These are phyloP conservation scores for Spathaspora passalidarum DNA, from an alignment of 805 yeast species.

Conservation along the genomic window DNA sequence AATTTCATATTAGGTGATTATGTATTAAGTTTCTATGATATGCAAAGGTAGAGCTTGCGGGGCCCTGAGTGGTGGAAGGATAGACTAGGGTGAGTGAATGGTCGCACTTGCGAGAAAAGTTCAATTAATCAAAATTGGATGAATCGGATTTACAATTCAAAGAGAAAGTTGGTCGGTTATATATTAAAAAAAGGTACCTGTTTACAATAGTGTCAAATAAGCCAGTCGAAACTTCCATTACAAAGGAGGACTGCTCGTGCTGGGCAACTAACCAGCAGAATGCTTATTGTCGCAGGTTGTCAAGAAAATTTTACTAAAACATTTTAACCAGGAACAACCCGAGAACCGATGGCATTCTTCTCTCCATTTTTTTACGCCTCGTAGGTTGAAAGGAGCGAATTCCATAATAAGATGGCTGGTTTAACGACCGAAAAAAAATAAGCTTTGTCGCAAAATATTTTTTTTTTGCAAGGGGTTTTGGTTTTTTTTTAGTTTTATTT, in stretches of 20 bases:
- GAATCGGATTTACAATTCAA: neutral
- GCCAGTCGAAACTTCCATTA: neutral
- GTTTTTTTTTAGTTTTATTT: too few relatives aligned
- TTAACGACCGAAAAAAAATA: neutral
- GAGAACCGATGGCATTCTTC: neutral
- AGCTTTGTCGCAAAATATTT: neutral
- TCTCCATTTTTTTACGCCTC: neutral
- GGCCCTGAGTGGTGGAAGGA: conserved; percentile 13
- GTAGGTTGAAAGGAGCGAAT: neutral
- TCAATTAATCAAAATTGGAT: too few relatives aligned
- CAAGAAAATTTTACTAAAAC: neutral
- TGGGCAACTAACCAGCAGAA: neutral
- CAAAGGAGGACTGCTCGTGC: neutral
- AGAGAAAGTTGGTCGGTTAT: neutral
- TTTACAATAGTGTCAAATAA: neutral
- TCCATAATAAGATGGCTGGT: neutral
- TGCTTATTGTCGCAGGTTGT: neutral
- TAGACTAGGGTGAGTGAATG: conserved; percentile 24
- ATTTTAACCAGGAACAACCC: neutral
- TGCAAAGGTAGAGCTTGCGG: conserved; percentile 3
- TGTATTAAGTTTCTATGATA: conserved; percentile 2
- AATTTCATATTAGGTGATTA: conserved; percentile 8
- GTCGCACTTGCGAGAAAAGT: too few relatives aligned
- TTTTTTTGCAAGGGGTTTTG: neutral
- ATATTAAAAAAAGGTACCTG: too few relatives aligned